Conservation (phyloP, 345 rosid genomes). For the Stellera chamaejasme region DNA sequence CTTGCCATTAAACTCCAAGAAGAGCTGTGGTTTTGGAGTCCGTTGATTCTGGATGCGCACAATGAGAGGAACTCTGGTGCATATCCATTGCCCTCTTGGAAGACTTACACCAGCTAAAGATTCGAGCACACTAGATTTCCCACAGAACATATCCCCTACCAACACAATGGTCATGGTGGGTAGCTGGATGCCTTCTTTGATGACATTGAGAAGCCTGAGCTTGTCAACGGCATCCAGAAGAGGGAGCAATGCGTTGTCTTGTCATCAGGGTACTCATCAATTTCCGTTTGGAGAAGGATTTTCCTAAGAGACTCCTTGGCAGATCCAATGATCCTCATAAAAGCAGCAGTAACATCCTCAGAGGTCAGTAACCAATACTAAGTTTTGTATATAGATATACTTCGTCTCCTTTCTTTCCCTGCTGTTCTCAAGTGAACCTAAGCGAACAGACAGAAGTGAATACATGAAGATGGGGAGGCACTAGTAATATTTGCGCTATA, state of each 20-base stretch:
- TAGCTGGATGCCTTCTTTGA: slow-evolving; percentile 28
- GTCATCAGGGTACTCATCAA: slow-evolving; percentile 4
- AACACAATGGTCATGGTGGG: slow-evolving; percentile 24
- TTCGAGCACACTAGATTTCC: slow-evolving; percentile 29
- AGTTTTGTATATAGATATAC: no score
- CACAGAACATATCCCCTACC: slow-evolving; percentile 27
- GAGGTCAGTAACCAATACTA: no score
- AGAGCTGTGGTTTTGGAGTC: slow-evolving; percentile 22
- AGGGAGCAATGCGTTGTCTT: background rate
- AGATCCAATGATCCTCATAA: background rate
- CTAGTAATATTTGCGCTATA: no score
- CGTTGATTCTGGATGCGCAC: slow-evolving; percentile 37
- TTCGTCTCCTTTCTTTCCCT: no score
- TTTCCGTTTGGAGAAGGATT: background rate
- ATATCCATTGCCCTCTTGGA: slow-evolving; percentile 34
- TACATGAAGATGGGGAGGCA: no score
- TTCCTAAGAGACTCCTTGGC: slow-evolving; percentile 1
- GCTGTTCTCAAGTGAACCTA: no score
- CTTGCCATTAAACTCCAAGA: slow-evolving; percentile 26
- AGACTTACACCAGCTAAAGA: slow-evolving; percentile 16
- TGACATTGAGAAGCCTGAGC: slow-evolving; percentile 19
- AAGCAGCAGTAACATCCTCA: background rate
- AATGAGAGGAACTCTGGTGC: slow-evolving; percentile 55
- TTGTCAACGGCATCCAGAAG: slow-evolving; percentile 16
- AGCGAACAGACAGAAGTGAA: no score